These are phyloP conservation scores for Alopecurus myosuroides DNA, from an alignment of 176 grass and related monocot species.

Conservation along the genomic window DNA sequence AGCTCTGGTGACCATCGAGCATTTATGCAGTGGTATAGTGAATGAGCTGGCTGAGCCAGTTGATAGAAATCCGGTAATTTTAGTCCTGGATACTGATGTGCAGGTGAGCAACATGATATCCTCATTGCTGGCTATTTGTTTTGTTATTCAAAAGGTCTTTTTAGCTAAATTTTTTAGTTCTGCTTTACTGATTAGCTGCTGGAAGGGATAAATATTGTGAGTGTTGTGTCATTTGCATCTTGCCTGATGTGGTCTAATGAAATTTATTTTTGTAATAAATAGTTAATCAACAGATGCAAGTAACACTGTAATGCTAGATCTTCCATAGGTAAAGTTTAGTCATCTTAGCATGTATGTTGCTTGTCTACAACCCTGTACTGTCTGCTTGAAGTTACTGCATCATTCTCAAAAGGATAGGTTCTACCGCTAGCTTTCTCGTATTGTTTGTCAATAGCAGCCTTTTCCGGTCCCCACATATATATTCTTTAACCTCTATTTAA, in stretches of 20 bases:
- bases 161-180: too few species aligned
- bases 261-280: constrained; percentile 8
- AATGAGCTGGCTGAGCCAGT: constrained; percentile 15
- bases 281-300: not conserved
- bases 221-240: not conserved
- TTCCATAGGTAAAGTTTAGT: constrained; percentile 5
- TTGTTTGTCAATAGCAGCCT: not conserved
- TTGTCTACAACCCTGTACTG: not conserved
- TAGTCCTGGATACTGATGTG: constrained; percentile 70
- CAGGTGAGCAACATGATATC: constrained; percentile 49
- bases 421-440: not conserved
- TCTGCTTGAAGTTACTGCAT: not conserved
- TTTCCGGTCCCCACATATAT: not conserved
- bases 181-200: not conserved
- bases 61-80: constrained; percentile 70
- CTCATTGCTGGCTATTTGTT: not conserved
- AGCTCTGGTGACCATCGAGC: constrained; percentile 20
- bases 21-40: constrained; percentile 35
- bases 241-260: not conserved
- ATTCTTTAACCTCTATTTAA: constrained; percentile 15
- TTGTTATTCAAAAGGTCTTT: not conserved
- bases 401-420: not conserved
- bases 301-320: not conserved
- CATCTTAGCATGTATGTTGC: not conserved
- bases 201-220: not conserved